Conservation (phyloP, 2,329 filamentous ascomycete genomes). For the Lecanosticta acicola region DNA sequence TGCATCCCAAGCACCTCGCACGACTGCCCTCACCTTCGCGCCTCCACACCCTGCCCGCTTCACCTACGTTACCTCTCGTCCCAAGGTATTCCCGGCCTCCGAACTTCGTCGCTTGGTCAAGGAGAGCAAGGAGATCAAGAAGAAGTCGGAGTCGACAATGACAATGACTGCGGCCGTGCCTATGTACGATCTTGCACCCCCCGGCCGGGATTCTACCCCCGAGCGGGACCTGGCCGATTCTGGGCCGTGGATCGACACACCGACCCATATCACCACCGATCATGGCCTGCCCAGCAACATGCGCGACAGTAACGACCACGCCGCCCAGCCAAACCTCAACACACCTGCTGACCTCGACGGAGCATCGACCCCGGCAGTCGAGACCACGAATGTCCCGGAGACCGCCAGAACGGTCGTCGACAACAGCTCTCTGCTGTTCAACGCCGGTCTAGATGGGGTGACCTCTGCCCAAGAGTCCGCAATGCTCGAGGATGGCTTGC, state of each 20-base stretch:
- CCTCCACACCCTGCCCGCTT: not conserved
- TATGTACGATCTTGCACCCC: no score
- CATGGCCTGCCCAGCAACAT: conserved; percentile 19
- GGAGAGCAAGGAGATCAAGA: no score
- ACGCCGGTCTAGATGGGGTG: not conserved
- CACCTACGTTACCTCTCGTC: not conserved
- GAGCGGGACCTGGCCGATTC: no score
- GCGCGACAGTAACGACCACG: conserved; percentile 10
- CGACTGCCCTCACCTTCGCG: not conserved
- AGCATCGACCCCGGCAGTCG: no score
- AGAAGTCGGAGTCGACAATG: no score
- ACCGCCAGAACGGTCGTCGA: no score
- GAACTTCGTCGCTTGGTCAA: no score
- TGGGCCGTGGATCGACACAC: not conserved
- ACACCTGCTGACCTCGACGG: no score
- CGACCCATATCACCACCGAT: conserved; percentile 8
- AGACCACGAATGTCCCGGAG: no score
- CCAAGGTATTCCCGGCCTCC: not conserved
- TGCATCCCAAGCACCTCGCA: not conserved
- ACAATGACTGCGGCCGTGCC: no score
- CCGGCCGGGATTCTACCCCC: no score
- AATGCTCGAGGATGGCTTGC: not conserved
- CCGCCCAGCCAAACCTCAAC: no score
- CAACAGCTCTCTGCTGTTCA: conserved; percentile 4
- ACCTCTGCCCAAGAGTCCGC: not conserved